These are phyloP conservation scores for Lactarius evosmus DNA, from an alignment of 768 basidiomycete species.

Conservation along the genomic window DNA sequence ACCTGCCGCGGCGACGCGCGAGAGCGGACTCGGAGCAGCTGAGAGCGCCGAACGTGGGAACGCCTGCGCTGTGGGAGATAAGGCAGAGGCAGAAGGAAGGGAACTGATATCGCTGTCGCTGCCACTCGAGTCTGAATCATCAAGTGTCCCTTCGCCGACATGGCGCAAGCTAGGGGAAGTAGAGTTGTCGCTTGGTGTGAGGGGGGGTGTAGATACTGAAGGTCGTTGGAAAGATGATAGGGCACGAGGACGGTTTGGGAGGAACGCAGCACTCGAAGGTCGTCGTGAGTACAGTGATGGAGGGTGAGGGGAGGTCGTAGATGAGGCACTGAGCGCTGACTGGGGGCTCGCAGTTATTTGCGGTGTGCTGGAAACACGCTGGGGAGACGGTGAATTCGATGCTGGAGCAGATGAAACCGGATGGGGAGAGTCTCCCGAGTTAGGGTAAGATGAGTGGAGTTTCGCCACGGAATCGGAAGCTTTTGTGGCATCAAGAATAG, in stretches of 20 bases:
- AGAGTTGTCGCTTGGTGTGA: constrained; percentile 35
- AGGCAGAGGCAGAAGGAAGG: constrained; percentile 22
- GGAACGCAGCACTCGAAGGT: constrained; percentile 20
- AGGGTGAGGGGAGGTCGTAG: constrained; percentile 13
- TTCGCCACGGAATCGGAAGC: constrained; percentile 32
- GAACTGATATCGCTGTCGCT: constrained; percentile 32
- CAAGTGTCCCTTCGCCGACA: constrained; percentile 73
- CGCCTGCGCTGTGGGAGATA: constrained; percentile 38
- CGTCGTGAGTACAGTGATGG: constrained; percentile 26
- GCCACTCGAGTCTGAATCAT: constrained; percentile 68
- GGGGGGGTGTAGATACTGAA: constrained; percentile 41
- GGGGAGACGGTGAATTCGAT: constrained; percentile 27
- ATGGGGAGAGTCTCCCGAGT: constrained; percentile 17
- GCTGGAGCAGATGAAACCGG: constrained; percentile 7
- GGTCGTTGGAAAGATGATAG: constrained; percentile 41
- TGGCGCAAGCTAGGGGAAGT: constrained; percentile 49
- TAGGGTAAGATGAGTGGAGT: constrained; percentile 7
- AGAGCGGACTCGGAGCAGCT: constrained; percentile 61
- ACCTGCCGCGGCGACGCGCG: constrained; percentile 44
- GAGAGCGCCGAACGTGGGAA: constrained; percentile 30
- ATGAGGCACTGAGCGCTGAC: constrained; percentile 20
- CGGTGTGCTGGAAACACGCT: constrained; percentile 14
- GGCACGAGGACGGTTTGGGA: constrained; percentile 29
- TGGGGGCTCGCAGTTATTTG: constrained; percentile 22
- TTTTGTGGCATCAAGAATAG: constrained; percentile 21